A percentile compares a stretch with the other conserved stretches of the same genome.
Evolutionary conservation across 2,329 filamentous ascomycete genomes (phyloP).

Genomic region (Lasiodiplodia theobromae): DNA sequence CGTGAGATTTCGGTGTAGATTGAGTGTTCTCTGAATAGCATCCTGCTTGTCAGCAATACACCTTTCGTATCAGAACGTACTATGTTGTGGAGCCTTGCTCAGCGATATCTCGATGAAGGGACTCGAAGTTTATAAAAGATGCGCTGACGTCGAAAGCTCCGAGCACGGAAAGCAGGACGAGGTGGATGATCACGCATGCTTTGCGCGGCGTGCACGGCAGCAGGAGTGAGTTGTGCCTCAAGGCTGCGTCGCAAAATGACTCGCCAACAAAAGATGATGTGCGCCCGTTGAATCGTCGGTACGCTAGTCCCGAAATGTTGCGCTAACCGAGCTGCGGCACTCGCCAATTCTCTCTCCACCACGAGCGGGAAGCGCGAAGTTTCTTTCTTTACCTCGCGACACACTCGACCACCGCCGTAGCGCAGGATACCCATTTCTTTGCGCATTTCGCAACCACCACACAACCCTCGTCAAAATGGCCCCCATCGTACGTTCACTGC

Average conservation of each 20-base stretch:
- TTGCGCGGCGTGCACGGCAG: not conserved
- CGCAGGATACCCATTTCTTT: conserved; percentile 95
- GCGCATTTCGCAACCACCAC: conserved; percentile 59
- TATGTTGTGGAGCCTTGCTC: too few species aligned
- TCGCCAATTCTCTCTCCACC: conserved; percentile 21
- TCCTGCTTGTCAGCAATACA: not conserved
- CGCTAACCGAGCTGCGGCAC: conserved; percentile 27
- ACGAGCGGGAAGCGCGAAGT: not conserved
- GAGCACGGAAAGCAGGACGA: not conserved
- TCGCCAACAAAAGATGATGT: not conserved
- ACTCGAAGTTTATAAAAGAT: too few species aligned
- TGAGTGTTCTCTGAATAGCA: not conserved
- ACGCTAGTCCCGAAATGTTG: conserved; percentile 3
- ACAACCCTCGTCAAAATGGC: conserved; percentile 39
- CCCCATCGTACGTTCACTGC: conserved; percentile 85
- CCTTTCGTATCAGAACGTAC: too few species aligned
- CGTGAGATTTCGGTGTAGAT: not conserved
- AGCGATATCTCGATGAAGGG: too few species aligned
- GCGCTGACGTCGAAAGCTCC: too few species aligned
- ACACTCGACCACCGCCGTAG: conserved; percentile 36
- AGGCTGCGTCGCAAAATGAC: not conserved
- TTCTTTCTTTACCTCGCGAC: conserved; percentile 13
- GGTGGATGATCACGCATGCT: not conserved
- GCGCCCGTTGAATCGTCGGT: not conserved
- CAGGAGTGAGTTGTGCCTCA: not conserved